A percentile compares a stretch with the other conserved stretches of the same genome.
Conservation (phyloP, 2,329 filamentous ascomycete genomes). For the Aspergillus viridinutans region DNA sequence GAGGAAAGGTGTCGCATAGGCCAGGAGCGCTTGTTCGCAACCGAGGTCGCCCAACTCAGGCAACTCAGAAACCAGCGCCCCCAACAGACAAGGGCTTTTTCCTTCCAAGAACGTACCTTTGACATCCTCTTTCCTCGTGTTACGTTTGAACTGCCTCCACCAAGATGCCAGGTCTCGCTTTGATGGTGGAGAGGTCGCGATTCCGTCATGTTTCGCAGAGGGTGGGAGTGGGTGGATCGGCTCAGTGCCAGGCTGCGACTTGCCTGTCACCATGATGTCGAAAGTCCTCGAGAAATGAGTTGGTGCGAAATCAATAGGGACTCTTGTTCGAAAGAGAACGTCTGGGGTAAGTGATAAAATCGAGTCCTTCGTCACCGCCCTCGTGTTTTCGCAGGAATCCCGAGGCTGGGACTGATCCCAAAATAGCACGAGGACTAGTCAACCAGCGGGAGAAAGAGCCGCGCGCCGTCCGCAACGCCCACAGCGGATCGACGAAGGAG, state of each 20-base stretch:
- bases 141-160: constrained; percentile 93
- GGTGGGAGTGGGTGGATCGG: constrained; percentile 30
- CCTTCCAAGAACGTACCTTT: constrained; percentile 48
- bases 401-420: constrained; percentile 27
- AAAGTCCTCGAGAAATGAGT: constrained; percentile 1
- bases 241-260: constrained; percentile 32
- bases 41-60: not conserved
- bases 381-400: constrained; percentile 25
- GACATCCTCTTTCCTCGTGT: constrained; percentile 58
- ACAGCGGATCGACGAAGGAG: not conserved
- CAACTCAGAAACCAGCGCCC: not conserved
- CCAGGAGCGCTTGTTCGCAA: not conserved
- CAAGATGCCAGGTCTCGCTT: constrained; percentile 88
- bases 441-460: constrained; percentile 16
- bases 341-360: constrained; percentile 1
- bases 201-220: constrained; percentile 38
- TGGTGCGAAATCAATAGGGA: constrained; percentile 1
- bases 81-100: not conserved
- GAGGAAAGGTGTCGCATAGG: not conserved
- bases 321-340: not conserved
- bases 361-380: constrained; percentile 29
- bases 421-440: constrained; percentile 24
- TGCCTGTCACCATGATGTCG: constrained; percentile 35
- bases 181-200: constrained; percentile 66
- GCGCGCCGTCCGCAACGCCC: constrained; percentile 12